Evolutionary conservation across 2,329 filamentous ascomycete species (phyloP), one percentile per base, ranked within the genome.

Genomic region (Sarocladiaceae sp.): DNA sequence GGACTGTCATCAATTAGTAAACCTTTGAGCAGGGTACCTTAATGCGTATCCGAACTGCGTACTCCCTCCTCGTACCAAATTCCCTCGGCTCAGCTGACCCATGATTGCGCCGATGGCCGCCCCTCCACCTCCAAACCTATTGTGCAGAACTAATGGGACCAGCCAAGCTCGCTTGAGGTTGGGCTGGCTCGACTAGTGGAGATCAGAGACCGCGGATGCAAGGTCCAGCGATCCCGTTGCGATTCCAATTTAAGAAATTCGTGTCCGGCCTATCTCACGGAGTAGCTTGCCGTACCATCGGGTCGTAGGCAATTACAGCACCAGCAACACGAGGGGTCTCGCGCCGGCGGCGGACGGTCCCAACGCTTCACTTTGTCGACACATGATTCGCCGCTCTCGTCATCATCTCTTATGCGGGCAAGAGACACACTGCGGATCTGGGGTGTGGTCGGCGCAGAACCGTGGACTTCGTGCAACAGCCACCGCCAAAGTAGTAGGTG

Each of bases 131-230:
- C 34, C 34, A 23, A 39, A n/a, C 12, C 12, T 41, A 15, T 16
- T 41, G 13, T 24, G 37, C 37, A 41, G 24, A 19, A 7, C 19
- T 15, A 16, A 41, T 18, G 5, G 37, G 12, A 27, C n/a, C 23
- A 29, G 37, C 9, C 37, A 41, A 41, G 37, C 37, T n/a, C n/a
- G n/a, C n/a, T n/a, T n/a, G 37, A 41, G 37, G 37, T 41, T 29
- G 24, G 37, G 23, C 12, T 41, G 37, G 37, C 13, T 19, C 12
- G 21, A 29, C 37, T 29, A 41, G 37, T 24, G 37, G 37, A 24
- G 37, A 35, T 27, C 23, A 16, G 4, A 41, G n/a, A 15, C 24
- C 37, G n/a, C 37, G 37, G 37, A 41, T 41, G 23, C 37, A 23
- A 29, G 37, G 37, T 29, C 37, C 19, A 18, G 37, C 10, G 37